Percentiles rank a stretch among this genome's conserved stretches.
These are phyloP conservation scores for Lineolata rhizophorae DNA, from an alignment of 495 filamentous ascomycete genomes.

Conservation along the genomic window DNA sequence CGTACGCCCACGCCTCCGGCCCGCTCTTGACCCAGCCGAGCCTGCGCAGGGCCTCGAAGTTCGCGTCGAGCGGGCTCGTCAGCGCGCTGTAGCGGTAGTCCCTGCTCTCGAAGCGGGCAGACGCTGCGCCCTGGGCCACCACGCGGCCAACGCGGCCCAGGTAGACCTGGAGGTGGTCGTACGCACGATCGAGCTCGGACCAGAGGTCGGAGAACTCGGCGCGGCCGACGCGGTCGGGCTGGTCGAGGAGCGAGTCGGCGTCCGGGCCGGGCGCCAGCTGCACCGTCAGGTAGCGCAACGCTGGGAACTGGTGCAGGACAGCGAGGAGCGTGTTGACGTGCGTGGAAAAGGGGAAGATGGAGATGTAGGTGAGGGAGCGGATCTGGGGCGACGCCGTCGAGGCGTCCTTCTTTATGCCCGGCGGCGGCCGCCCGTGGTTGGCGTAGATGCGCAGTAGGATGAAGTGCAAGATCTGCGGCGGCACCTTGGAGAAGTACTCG, in stretches of 20 bases:
- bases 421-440: too few relatives aligned
- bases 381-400: not conserved
- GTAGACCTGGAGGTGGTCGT: too few relatives aligned
- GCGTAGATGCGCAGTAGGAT: conserved; percentile 4
- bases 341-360: not conserved
- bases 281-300: not conserved
- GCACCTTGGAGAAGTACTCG: conserved; percentile 10
- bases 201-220: not conserved
- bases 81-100: too few relatives aligned
- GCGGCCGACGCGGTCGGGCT: not conserved
- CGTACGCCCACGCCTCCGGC: too few relatives aligned
- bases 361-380: not conserved
- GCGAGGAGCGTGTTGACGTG: not conserved
- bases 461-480: conserved; percentile 9
- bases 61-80: too few relatives aligned
- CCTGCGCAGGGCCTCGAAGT: too few relatives aligned
- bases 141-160: too few relatives aligned
- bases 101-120: too few relatives aligned
- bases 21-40: too few relatives aligned
- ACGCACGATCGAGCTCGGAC: not conserved
- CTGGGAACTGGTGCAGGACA: not conserved
- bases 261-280: not conserved
- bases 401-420: too few relatives aligned
- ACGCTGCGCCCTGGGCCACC: too few relatives aligned
- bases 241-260: not conserved